These are phyloP conservation scores for Mycena filopes DNA, from an alignment of 768 basidiomycete species.

Conservation along the genomic window DNA sequence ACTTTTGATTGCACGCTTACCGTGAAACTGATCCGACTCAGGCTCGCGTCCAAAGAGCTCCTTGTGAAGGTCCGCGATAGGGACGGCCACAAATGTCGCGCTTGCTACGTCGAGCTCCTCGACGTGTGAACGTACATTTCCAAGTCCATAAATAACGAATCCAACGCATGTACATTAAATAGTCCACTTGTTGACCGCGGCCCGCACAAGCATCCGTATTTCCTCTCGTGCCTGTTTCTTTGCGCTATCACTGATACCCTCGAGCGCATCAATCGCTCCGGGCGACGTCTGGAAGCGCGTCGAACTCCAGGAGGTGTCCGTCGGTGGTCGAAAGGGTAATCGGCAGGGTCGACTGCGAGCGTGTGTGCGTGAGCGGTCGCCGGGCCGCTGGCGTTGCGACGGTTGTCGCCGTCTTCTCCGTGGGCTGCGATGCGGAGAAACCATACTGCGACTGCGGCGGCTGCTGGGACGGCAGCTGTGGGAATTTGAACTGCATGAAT, in stretches of 20 bases:
- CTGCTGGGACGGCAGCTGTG: slow-evolving; percentile 7
- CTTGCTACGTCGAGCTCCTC: slow-evolving; percentile 55
- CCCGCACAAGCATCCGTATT: slow-evolving; percentile 76
- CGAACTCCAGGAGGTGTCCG: slow-evolving; percentile 86
- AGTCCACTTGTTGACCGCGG: slow-evolving; percentile 83
- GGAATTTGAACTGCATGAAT: slow-evolving; percentile 34
- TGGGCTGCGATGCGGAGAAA: slow-evolving; percentile 12
- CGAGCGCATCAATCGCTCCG: slow-evolving; percentile 75
- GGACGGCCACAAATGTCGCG: slow-evolving; percentile 63
- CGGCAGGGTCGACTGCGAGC: slow-evolving; percentile 61
- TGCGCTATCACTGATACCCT: slow-evolving; percentile 83
- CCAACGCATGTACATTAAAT: slow-evolving; percentile 44
- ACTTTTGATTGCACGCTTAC: slow-evolving; percentile 9
- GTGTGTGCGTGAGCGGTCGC: slow-evolving; percentile 49
- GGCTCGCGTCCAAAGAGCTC: slow-evolving; percentile 40
- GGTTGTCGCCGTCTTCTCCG: slow-evolving; percentile 5
- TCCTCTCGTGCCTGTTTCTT: slow-evolving; percentile 86
- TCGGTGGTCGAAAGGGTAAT: slow-evolving; percentile 85
- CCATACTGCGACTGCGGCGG: slow-evolving; percentile 4
- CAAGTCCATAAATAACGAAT: slow-evolving; percentile 2
- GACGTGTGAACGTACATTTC: slow-evolving; percentile 13
- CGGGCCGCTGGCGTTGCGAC: slow-evolving; percentile 40
- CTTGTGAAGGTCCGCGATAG: slow-evolving; percentile 76
- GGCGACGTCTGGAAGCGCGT: slow-evolving; percentile 83
- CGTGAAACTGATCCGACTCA: slow-evolving; percentile 37